A percentile compares a stretch with the other conserved stretches of the same genome.
Evolutionary conservation across 1,284 basidiomycete genomes (phyloP).

Genomic region (Flammula alnicola): DNA sequence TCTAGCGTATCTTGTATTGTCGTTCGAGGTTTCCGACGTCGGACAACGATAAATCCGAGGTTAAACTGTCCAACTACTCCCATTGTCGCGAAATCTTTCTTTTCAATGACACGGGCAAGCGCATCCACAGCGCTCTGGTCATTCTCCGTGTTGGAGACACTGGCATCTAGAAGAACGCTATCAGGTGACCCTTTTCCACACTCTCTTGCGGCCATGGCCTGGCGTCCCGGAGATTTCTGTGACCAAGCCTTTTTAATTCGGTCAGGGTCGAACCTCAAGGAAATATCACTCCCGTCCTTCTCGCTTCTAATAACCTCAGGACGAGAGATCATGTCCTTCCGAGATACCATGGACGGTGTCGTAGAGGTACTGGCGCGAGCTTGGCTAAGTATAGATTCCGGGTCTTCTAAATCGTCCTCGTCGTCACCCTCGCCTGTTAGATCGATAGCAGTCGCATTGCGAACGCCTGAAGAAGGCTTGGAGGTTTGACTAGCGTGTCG

Average conservation of each 20-base stretch:
- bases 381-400: conserved; percentile 26
- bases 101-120: conserved; percentile 86
- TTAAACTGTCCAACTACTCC: conserved; percentile 94
- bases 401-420: conserved; percentile 25
- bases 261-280: conserved; percentile 51
- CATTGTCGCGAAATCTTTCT: conserved; percentile 88
- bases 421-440: conserved; percentile 12
- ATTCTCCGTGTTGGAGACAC: conserved; percentile 63
- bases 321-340: conserved; percentile 23
- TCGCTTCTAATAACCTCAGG: conserved; percentile 53
- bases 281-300: conserved; percentile 38
- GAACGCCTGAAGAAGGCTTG: too few species aligned
- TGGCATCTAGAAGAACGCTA: conserved; percentile 51
- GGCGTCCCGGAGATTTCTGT: conserved; percentile 2
- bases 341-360: conserved; percentile 22
- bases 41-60: conserved; percentile 90
- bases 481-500: neutral
- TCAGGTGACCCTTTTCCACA: neutral
- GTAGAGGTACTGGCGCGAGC: conserved; percentile 18
- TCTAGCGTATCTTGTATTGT: too few species aligned
- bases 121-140: conserved; percentile 68
- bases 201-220: neutral
- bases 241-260: conserved; percentile 45
- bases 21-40: conserved; percentile 49
- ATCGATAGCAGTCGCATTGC: too few species aligned